These are phyloP conservation scores for Mortierella sp. DNA, from an alignment of 371 early-diverging fungal genomes.

Conservation along the genomic window DNA sequence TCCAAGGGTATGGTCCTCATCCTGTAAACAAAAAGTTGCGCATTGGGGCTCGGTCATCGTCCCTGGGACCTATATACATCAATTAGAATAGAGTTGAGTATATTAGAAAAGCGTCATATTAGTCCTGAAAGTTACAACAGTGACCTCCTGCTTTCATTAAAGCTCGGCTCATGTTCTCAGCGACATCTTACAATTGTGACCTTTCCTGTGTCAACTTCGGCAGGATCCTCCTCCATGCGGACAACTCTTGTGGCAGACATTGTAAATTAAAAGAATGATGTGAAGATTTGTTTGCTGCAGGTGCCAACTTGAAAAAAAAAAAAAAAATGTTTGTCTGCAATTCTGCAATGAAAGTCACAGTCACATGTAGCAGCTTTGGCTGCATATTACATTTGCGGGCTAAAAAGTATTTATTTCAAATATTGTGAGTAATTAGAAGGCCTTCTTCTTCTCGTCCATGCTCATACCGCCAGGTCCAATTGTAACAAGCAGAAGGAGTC, in stretches of 20 bases:
- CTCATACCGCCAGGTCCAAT: slow-evolving; percentile 94
- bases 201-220: slow-evolving; percentile 61
- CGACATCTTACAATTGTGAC: slow-evolving; percentile 64
- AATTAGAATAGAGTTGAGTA: background rate
- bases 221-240: slow-evolving; percentile 43
- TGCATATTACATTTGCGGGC: no score
- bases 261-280: background rate
- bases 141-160: background rate
- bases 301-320: slow-evolving; percentile 5
- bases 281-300: background rate
- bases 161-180: background rate
- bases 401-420: background rate
- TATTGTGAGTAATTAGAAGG: slow-evolving; percentile 65
- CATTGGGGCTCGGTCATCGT: slow-evolving; percentile 79
- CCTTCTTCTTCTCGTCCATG: slow-evolving; percentile 98
- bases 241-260: slow-evolving; percentile 26
- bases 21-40: slow-evolving; percentile 88
- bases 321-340: slow-evolving; percentile 9
- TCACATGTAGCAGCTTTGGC: background rate
- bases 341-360: slow-evolving; percentile 3
- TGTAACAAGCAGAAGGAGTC: slow-evolving; percentile 91
- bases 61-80: slow-evolving; percentile 64
- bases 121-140: background rate
- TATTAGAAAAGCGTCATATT: background rate
- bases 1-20: slow-evolving; percentile 98